Evolutionary conservation across 2,329 filamentous ascomycete species (phyloP).

Genomic region (Cordyceps cicadae): DNA sequence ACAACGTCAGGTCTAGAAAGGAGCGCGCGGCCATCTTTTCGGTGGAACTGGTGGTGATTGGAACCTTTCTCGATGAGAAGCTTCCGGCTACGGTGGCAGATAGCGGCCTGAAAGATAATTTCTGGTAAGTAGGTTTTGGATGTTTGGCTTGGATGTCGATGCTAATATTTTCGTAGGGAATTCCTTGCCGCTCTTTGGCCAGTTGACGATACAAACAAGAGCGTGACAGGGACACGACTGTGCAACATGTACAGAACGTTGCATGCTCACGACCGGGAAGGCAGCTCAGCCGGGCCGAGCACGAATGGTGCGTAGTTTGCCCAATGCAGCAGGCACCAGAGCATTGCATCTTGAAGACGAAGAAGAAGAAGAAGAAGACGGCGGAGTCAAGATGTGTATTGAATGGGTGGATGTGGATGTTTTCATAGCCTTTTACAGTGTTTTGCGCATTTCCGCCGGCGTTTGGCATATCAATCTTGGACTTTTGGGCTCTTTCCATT

Average conservation of each 20-base stretch:
- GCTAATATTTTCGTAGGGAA: conserved; percentile 25
- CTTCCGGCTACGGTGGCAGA: conserved; percentile 33
- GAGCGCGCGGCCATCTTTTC: conserved; percentile 55
- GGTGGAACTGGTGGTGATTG: conserved; percentile 51
- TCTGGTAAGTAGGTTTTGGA: conserved; percentile 35
- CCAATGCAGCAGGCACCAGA: not conserved
- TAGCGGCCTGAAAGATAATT: conserved; percentile 37
- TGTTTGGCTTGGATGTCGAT: not conserved
- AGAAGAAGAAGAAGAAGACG: not conserved
- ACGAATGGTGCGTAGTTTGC: conserved; percentile 25
- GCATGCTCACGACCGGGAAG: conserved; percentile 25
- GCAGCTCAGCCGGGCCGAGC: conserved; percentile 21
- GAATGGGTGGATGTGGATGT: conserved; percentile 4
- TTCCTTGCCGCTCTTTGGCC: conserved; percentile 39
- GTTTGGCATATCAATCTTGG: conserved; percentile 17
- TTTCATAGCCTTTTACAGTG: conserved; percentile 15
- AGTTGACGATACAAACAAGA: conserved; percentile 36
- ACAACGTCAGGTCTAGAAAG: conserved; percentile 54
- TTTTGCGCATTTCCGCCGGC: conserved; percentile 13
- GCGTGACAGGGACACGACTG: conserved; percentile 34
- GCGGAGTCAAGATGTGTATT: conserved; percentile 9
- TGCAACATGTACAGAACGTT: conserved; percentile 38
- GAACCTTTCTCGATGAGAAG: conserved; percentile 49
- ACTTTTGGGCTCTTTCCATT: conserved; percentile 19
- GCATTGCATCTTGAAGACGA: conserved; percentile 2